phyloP scores from a whole-genome alignment of 2,329 filamentous ascomycete species.

The Epichloe sylvatica region DNA sequence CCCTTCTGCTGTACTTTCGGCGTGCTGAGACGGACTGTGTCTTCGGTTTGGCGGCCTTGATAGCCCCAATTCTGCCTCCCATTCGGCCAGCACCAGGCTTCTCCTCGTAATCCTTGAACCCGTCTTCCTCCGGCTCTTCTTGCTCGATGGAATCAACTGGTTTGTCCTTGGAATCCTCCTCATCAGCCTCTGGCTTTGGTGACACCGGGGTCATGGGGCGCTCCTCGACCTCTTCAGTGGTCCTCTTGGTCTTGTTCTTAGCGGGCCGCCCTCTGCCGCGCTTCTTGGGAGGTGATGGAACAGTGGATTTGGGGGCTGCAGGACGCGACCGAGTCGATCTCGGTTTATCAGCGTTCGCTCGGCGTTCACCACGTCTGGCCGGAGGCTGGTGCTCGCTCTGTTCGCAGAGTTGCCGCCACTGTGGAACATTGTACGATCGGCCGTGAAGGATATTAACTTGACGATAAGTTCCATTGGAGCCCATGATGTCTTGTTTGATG shows the following conservation, averaged over 20 bases:
- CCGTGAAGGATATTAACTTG: conserved; percentile 96
- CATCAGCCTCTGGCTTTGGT: conserved; percentile 27
- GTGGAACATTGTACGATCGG: conserved; percentile 86
- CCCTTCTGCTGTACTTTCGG: conserved; percentile 71
- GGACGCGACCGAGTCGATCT: conserved; percentile 29
- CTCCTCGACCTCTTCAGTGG: conserved; percentile 30
- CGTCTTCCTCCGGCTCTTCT: conserved; percentile 29
- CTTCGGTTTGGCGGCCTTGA: conserved; percentile 40
- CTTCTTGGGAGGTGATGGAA: conserved; percentile 24
- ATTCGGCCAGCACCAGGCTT: conserved; percentile 22
- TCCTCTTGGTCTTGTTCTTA: conserved; percentile 24
- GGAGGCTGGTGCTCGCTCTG: conserved; percentile 94
- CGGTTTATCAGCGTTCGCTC: conserved; percentile 44
- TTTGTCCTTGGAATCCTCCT: conserved; percentile 17
- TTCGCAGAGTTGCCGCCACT: conserved; percentile 88
- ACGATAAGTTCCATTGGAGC: conserved; percentile 85
- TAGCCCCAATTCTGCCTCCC: conserved; percentile 32
- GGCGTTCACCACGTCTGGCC: conserved; percentile 70
- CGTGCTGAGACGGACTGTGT: conserved; percentile 71
- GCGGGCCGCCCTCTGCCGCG: conserved; percentile 26
- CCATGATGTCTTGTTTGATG: conserved; percentile 96
- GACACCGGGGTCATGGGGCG: conserved; percentile 47
- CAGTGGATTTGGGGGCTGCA: conserved; percentile 18
- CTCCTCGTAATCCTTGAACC: conserved; percentile 27
- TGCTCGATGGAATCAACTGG: conserved; percentile 35